Evolutionary conservation across 2,329 filamentous ascomycete genomes (phyloP).

Genomic region (Trichoderma cornu-damae): DNA sequence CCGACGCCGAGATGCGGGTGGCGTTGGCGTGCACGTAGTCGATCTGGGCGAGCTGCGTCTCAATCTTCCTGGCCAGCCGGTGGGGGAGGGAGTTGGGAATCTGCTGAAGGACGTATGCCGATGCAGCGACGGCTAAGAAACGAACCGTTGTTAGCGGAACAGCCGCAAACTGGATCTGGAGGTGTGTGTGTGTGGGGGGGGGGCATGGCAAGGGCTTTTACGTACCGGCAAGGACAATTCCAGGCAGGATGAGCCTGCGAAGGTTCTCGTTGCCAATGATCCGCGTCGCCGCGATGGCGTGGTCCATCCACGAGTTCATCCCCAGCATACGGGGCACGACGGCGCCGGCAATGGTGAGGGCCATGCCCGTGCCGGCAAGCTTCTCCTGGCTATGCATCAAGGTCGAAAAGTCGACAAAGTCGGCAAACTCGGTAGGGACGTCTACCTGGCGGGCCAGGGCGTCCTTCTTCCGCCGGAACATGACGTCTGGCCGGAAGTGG

Average conservation of each 20-base stretch:
- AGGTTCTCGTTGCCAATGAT: slow-evolving; percentile 77
- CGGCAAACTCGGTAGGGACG: slow-evolving; percentile 79
- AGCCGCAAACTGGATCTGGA: too few species aligned
- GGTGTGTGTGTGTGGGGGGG: too few species aligned
- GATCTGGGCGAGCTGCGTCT: slow-evolving; percentile 69
- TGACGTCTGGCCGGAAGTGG: slow-evolving; percentile 83
- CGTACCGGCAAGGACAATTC: slow-evolving; percentile 73
- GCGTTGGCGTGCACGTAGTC: slow-evolving; percentile 93
- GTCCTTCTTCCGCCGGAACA: slow-evolving; percentile 85
- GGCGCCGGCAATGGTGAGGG: slow-evolving; percentile 82
- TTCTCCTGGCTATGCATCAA: slow-evolving; percentile 91
- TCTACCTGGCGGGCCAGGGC: slow-evolving; percentile 78
- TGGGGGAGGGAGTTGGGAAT: slow-evolving; percentile 86
- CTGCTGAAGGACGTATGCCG: slow-evolving; percentile 76
- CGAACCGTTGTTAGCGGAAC: slow-evolving; percentile 20
- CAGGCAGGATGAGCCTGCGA: slow-evolving; percentile 73
- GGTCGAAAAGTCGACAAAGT: slow-evolving; percentile 85
- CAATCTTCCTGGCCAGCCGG: slow-evolving; percentile 79
- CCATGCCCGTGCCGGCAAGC: slow-evolving; percentile 88
- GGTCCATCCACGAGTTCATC: slow-evolving; percentile 83
- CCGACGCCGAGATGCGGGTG: slow-evolving; percentile 74
- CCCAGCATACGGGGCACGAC: slow-evolving; percentile 77
- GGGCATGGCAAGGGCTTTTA: slow-evolving; percentile 22
- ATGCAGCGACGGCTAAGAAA: slow-evolving; percentile 61
- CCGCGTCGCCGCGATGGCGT: slow-evolving; percentile 73